Evolutionary conservation across 305 asterid genomes (phyloP).

Genomic region (Ilex paraguariensis): DNA sequence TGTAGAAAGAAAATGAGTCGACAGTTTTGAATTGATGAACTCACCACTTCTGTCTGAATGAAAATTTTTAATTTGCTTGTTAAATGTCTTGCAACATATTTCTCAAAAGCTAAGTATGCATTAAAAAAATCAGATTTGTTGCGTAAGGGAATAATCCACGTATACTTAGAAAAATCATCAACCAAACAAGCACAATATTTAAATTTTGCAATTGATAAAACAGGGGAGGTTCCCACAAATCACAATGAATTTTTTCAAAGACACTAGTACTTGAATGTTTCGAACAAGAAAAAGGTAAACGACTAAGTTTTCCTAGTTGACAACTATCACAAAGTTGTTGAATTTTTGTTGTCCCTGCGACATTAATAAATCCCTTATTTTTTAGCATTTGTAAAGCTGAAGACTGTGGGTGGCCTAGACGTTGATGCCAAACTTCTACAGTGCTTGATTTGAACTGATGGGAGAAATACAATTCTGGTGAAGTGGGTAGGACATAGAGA

Average conservation of each 20-base stretch:
- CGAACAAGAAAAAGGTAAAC: not conserved
- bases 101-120: not conserved
- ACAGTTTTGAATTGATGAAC: no score
- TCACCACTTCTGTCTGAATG: not conserved
- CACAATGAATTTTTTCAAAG: not conserved
- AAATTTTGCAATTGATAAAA: not conserved
- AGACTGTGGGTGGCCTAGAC: not conserved
- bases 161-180: no score
- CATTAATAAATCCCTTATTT: not conserved
- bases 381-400: not conserved
- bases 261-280: not conserved
- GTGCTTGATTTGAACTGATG: not conserved
- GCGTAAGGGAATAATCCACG: not conserved
- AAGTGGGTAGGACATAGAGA: not conserved
- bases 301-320: not conserved
- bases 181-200: not conserved
- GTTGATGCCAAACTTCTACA: conserved; percentile 4
- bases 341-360: no score
- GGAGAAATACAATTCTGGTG: not conserved
- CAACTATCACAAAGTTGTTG: no score
- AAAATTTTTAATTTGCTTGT: no score
- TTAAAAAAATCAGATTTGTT: not conserved
- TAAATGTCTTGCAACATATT: not conserved
- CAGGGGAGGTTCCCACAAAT: not conserved
- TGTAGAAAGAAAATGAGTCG: no score